Evolutionary conservation across 441 rosid genomes (phyloP), one percentile per base, ranked within the genome.

Genomic region (Corymbia calophylla): DNA sequence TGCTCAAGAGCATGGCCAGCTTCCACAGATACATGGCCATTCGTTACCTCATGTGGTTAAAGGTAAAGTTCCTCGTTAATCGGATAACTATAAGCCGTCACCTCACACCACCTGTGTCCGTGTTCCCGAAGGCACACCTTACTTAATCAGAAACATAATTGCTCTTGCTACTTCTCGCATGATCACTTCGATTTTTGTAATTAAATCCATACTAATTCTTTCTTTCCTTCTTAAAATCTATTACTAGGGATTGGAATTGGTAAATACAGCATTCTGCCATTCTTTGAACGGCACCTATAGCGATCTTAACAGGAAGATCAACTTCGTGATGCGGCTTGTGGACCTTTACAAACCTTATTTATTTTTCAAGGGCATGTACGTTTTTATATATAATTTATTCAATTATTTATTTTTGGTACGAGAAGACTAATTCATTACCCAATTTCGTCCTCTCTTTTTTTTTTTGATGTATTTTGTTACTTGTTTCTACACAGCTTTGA

Each of bases 281-380:
- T 64, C 85, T 56, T 89, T 91, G 49, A 87, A 87, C 5, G 88
- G 87, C 85, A 87, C 86, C 3, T 91, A 64, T 62, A 54, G 48
- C 86, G 88, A 91, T 17, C 25, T 91, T 53, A 87, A 80, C 54
- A 54, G 89, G 60, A 89, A 89, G 87, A 81, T 90, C 73, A 39
- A 66, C 9, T 48, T 94, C 66, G 88, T 86, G 88, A 86, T 89
- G 88, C 90, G 90, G 6, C 86, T 89, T 15, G 82, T 70, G 15
- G 90, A 89, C 25, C 88, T 89, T 44, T 89, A 89, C 86, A 35
- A 73, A 21, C 90, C 90, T 8, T 89, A 96, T 91, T 91, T 95
- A 88, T 96, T 96, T 94, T 96, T 94, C 51, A 23, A 77, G 84
- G 84, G 51, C 84, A 77, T 77, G 84, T 77, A 44, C 51, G 84